phyloP scores from a whole-genome alignment of 2,329 filamentous ascomycete genomes.

The Alternaria novae-zelandiae region DNA sequence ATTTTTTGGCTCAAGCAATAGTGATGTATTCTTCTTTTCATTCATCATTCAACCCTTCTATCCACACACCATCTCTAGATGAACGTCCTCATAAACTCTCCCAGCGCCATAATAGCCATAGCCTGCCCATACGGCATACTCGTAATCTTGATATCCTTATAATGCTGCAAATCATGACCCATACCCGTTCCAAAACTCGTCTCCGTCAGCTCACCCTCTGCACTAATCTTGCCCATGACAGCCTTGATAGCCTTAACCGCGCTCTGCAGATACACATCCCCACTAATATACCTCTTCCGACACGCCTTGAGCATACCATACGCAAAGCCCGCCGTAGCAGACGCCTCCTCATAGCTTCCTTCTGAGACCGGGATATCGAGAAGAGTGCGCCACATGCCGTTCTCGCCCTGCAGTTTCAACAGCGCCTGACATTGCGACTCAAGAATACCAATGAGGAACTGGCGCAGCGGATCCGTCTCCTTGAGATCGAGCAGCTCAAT shows the following conservation, averaged over 20 bases:
- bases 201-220: conserved; percentile 72
- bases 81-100: conserved; percentile 72
- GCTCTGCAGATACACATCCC: conserved; percentile 64
- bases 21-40: neutral
- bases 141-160: conserved; percentile 76
- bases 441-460: conserved; percentile 67
- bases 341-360: conserved; percentile 77
- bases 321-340: conserved; percentile 80
- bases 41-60: neutral
- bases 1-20: neutral
- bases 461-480: conserved; percentile 64
- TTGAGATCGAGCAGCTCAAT: conserved; percentile 73
- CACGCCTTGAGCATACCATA: conserved; percentile 79
- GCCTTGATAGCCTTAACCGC: conserved; percentile 71
- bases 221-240: conserved; percentile 69
- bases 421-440: conserved; percentile 73
- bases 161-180: conserved; percentile 75
- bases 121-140: conserved; percentile 86
- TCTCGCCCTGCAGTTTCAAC: conserved; percentile 62
- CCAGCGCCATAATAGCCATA: conserved; percentile 83
- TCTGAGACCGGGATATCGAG: conserved; percentile 70
- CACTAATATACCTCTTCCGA: conserved; percentile 70
- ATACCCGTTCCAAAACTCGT: conserved; percentile 82
- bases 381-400: conserved; percentile 76
- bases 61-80: conserved; percentile 40